Conservation (phyloP, 306 rosid species). For the Acmispon strigosus region DNA sequence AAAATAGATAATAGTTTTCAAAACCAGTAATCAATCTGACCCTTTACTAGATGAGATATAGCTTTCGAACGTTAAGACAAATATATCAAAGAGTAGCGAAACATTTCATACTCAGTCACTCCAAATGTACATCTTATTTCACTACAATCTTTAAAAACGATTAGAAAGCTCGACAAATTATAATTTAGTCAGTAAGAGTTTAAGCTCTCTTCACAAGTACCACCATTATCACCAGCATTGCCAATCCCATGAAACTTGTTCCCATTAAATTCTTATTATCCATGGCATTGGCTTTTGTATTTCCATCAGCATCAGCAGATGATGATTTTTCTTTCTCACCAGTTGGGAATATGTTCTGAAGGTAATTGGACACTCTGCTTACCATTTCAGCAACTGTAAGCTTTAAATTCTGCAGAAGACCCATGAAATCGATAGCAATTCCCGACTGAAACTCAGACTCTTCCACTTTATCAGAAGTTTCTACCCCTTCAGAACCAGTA, state of each 20-base stretch:
- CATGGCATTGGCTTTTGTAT: neutral
- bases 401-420: slow-evolving; percentile 34
- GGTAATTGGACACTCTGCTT: slow-evolving; percentile 24
- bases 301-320: slow-evolving; percentile 27
- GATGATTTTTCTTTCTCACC: slow-evolving; percentile 26
- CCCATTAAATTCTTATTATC: slow-evolving; percentile 20
- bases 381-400: slow-evolving; percentile 39
- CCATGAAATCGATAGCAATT: neutral
- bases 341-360: slow-evolving; percentile 48
- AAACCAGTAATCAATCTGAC: no score
- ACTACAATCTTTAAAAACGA: neutral
- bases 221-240: slow-evolving; percentile 49
- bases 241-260: slow-evolving; percentile 67
- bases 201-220: slow-evolving; percentile 58
- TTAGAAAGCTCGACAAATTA: slow-evolving; percentile 36
- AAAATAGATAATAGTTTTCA: no score
- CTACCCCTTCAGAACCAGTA: neutral
- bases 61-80: no score
- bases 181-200: neutral
- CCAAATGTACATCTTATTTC: neutral
- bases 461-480: neutral
- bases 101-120: neutral
- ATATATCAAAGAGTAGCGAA: neutral
- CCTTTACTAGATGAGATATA: no score
- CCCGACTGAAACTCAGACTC: neutral